A percentile compares a stretch with the other conserved stretches of the same genome.
Evolutionary conservation across 495 filamentous ascomycete genomes (phyloP).

Genomic region (Penicillium longicatenatum): DNA sequence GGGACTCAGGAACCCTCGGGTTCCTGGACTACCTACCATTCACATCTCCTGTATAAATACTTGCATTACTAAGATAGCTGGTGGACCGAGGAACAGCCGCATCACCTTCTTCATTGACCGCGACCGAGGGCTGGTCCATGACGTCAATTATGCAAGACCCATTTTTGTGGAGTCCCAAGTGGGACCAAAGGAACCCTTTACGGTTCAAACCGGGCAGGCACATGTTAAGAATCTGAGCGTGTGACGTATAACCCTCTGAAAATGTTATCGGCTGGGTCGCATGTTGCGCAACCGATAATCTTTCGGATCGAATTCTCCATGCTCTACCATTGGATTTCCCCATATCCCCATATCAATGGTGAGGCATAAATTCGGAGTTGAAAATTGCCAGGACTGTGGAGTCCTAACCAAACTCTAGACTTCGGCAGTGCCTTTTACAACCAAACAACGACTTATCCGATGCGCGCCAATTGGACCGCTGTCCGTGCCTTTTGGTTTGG

Average conservation of each 20-base stretch:
- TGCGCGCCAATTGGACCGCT: neutral
- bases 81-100: neutral
- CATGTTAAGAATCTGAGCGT: neutral
- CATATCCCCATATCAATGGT: neutral
- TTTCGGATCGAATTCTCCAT: neutral
- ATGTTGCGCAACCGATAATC: neutral
- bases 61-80: neutral
- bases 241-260: neutral
- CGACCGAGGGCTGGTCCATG: neutral
- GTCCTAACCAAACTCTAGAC: neutral
- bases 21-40: neutral
- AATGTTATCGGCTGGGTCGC: neutral
- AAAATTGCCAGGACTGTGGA: neutral
- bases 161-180: slow-evolving; percentile 6
- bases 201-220: neutral
- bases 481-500: neutral
- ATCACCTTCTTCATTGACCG: neutral
- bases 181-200: slow-evolving; percentile 1
- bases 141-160: slow-evolving; percentile 7
- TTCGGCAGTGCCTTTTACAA: neutral
- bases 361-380: neutral
- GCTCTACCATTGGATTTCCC: neutral
- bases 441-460: too few species aligned
- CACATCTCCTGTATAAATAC: neutral
- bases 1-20: too few species aligned